Percentiles rank a stretch among this genome's conserved stretches.
These are phyloP conservation scores for Hypoxylon subgilvum DNA, from an alignment of 495 filamentous ascomycete species.

Conservation along the genomic window DNA sequence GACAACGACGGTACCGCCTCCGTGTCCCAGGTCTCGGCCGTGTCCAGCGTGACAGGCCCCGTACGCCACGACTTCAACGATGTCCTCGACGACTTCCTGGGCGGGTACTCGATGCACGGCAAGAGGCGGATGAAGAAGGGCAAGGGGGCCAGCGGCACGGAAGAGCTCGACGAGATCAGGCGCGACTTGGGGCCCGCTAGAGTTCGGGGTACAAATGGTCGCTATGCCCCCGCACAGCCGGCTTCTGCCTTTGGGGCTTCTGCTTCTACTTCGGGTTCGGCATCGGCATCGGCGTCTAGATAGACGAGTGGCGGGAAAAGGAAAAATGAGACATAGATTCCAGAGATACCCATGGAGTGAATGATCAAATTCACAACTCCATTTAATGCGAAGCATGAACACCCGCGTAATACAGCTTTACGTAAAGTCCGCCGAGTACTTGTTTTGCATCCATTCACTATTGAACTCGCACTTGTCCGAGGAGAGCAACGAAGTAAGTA, in stretches of 20 bases:
- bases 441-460: too few species aligned
- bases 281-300: slow-evolving; percentile 29
- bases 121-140: slow-evolving; percentile 86
- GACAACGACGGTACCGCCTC: slow-evolving; percentile 54
- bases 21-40: slow-evolving; percentile 53
- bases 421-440: too few species aligned
- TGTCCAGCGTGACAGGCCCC: slow-evolving; percentile 61
- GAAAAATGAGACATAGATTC: background rate
- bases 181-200: slow-evolving; percentile 78
- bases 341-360: slow-evolving; percentile 23
- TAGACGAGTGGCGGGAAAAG: background rate
- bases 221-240: slow-evolving; percentile 12
- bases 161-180: slow-evolving; percentile 89
- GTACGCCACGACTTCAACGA: slow-evolving; percentile 77
- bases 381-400: too few species aligned
- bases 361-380: slow-evolving; percentile 1
- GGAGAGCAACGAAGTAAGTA: slow-evolving; percentile 27
- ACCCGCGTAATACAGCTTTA: too few species aligned
- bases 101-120: slow-evolving; percentile 72
- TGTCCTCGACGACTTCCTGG: slow-evolving; percentile 93
- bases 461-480: too few species aligned
- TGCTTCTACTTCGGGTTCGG: slow-evolving; percentile 6
- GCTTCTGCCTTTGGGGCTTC: too few species aligned
- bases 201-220: slow-evolving; percentile 46
- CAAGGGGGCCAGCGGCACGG: slow-evolving; percentile 77